Base-by-base conservation (phyloP, 1,284 basidiomycete species). In the Peniophora sp. region DNA sequence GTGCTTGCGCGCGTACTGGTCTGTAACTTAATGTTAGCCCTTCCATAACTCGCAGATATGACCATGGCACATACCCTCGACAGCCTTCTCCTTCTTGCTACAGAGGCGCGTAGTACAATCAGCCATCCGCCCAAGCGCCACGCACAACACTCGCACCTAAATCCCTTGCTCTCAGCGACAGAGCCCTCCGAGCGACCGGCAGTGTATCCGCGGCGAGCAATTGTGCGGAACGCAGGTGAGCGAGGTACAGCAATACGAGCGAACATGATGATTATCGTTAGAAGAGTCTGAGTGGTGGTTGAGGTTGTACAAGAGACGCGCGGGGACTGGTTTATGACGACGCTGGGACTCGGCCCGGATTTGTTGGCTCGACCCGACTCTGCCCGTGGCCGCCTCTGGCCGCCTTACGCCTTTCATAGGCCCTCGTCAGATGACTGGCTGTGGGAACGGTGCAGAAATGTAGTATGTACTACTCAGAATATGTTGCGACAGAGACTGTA, bases 61-160 rank as follows among this genome's bases (percentile, higher is more conserved):
- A 36, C 10, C 38, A 19, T 24, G 38, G 2, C 48, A 56, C 61
- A 50, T 56, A 82, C 85, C 78, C 70, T 88, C 85, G 53, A 85
- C 77, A 16, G 84, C 86, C 64, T 75, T 81, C 64, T 88, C 86
- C 66, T 79, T 87, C 67, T 81, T 80, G 59, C 85, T 89, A 62
- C 47, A 60, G 38, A 53, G n/a, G 23, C 16, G 45, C 38, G 32
- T 23, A 43, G n/a, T n/a, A 24, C 55, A 50, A 55, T 53, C 34
- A 32, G 17, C 46, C 3, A 24, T 60, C 45, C 60, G 52, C 53
- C 44, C 52, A 38, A 45, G 14, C 47, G 36, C 38, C 27, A 45
- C 44, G 16, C 23, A 38, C 50, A 23, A 35, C 16, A 65, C 71
- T 35, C 55, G 34, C 56, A 77, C 75, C 67, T 68, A 64, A 78